Evolutionary conservation across 164 flowering plant species (phyloP), one percentile per base, ranked within the genome.

Genomic region (Magnolia sinica): DNA sequence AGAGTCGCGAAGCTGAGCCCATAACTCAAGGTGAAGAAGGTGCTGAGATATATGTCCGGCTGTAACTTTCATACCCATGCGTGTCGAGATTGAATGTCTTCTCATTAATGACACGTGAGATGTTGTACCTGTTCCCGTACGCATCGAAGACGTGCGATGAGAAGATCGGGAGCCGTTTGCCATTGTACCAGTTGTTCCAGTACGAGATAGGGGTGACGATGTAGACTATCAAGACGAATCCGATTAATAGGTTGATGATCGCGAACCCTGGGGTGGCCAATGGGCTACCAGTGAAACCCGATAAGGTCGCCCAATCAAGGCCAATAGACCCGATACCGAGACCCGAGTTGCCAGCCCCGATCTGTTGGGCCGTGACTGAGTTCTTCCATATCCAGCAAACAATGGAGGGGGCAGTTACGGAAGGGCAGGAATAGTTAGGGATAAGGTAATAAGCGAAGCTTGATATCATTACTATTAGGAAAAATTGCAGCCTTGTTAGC

Each of bases 271-370:
- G 94, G 1, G 83, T 78, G 65, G 90, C 91, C 3, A 91, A 20
- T 1, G 94, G 94, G 70, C 81, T 76, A 18, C 90, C 90, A 0
- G 84, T 63, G 79, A 83, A 88, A 59, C 85, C 78, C 2, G 90
- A 81, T 0, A 84, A 82, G 1, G 88, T 81, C 0, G 89, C 68
- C 94, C 94, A 91, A 50, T 91, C 92, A 0, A 91, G 74, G 24
- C 77, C 88, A 22, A 88, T 74, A 2, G 92, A 84, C 61, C 94
- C 94, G 4, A 91, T 50, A 1, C 94, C 91, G 6, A 91, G 84
- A 50, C 91, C 94, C 0, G 66, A 18, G 2, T 76, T 70, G 0
- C 92, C 94, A 0, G 89, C 82, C 1, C 91, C 94, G 6, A 89
- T 83, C 55, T 88, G 90, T 52, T 91, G 92, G 8, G 92, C 95